Evolutionary conservation across 2,329 filamentous ascomycete species (phyloP).

Genomic region (Microcyclospora tardicrescens): DNA sequence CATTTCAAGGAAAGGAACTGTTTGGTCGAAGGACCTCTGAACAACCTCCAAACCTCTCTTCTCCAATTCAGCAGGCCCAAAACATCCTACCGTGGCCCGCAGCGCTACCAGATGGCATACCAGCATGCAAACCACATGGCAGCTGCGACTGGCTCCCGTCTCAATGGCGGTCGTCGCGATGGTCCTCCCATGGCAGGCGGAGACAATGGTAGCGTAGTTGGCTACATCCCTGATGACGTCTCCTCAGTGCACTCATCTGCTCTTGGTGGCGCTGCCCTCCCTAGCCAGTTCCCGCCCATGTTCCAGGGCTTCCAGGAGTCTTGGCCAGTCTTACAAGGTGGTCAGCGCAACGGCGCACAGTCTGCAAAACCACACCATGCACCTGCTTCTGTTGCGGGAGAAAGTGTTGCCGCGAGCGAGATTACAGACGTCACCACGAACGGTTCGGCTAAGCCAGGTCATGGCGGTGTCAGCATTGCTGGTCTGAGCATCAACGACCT

Average conservation of each 20-base stretch:
- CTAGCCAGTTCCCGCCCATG: constrained; percentile 81
- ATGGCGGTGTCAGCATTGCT: constrained; percentile 79
- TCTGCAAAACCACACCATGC: constrained; percentile 10
- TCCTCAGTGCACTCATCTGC: constrained; percentile 92
- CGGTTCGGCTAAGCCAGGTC: constrained; percentile 25
- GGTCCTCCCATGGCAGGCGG: constrained; percentile 37
- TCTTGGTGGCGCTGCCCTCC: constrained; percentile 56
- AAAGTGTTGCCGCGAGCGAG: constrained; percentile 85
- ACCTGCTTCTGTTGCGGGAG: constrained; percentile 62
- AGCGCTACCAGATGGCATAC: constrained; percentile 72
- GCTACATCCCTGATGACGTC: constrained; percentile 93
- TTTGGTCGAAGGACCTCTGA: constrained; percentile 86
- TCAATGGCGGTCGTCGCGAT: constrained; percentile 39
- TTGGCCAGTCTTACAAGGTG: constrained; percentile 69
- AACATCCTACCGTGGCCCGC: constrained; percentile 77
- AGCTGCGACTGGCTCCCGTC: constrained; percentile 30
- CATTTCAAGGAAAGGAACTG: constrained; percentile 98
- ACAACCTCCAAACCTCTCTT: constrained; percentile 88
- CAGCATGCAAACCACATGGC: constrained; percentile 51
- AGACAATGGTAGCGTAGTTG: constrained; percentile 79
- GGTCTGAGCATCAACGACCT: constrained; percentile 63
- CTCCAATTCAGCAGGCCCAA: constrained; percentile 92
- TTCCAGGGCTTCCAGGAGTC: constrained; percentile 85
- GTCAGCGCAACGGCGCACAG: constrained; percentile 49
- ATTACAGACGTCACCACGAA: constrained; percentile 71